Base-by-base conservation (phyloP, 345 rosid species). In the Tarenaya hassleriana region DNA sequence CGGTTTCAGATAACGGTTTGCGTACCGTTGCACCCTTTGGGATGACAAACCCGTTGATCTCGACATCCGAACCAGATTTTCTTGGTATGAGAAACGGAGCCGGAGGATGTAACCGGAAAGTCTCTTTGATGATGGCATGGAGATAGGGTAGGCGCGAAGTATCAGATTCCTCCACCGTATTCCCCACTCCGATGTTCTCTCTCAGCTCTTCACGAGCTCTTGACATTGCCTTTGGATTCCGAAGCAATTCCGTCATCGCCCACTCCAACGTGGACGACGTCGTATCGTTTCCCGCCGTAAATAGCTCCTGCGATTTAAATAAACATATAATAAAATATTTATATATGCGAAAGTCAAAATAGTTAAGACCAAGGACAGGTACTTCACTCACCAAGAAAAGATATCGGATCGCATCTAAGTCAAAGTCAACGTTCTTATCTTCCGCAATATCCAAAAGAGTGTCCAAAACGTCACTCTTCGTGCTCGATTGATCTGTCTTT, bases 191-290 rank as follows among this genome's bases (percentile, higher is more conserved):
- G 4, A 75, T 50, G 5, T 3, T 52, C 34, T 13, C 10, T 4
- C 73, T 60, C 0, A 77, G 61, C 66, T 77, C 83, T 11, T 20
- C 49, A 33, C 32, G 55, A 1, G 74, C 79, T 69, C 58, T 69
- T 4, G 18, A 10, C 14, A 73, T 34, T 14, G 55, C 55, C 1
- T 53, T 10, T 7, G 81, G 81, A 13, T 58, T 59, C 1, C 18
- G 55, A 15, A 79, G 68, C 7, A 79, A 20, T 49, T 82, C 85
- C 1, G 73, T 46, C 82, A 76, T 56, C 43, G 83, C 82, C 83
- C 83, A 79, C 31, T 82, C 81, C 41, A 82, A 24, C 29, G 29
- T 24, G 2, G 29, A 24, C 29, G 29, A 24, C 29, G 29, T 24
- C 3, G 29, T 24, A 24, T 24, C 29, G 29, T 24, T 24, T 2